Conservation (phyloP, 306 rosid species). For the Luffa aegyptiaca region DNA sequence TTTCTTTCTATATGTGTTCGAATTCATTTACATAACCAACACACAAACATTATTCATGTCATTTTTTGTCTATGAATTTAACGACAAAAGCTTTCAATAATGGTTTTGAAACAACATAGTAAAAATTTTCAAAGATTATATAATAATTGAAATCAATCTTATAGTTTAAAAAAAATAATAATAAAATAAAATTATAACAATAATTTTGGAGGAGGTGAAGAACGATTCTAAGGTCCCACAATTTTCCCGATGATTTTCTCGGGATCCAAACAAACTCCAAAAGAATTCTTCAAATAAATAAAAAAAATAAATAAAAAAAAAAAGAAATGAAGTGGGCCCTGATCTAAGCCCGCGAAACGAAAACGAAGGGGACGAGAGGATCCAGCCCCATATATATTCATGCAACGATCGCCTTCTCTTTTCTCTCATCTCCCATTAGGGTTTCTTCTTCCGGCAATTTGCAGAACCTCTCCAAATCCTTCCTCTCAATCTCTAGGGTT, state of each 20-base stretch:
- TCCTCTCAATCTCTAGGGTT: neutral
- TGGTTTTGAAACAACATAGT: too few species aligned
- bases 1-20: too few species aligned
- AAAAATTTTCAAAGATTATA: too few species aligned
- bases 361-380: neutral
- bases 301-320: neutral
- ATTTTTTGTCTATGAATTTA: too few species aligned
- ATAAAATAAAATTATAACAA: too few species aligned
- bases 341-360: neutral
- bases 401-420: neutral
- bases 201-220: too few species aligned
- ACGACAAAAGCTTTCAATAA: too few species aligned
- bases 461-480: neutral
- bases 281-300: neutral
- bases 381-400: neutral
- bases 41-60: too few species aligned
- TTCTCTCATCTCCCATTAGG: neutral
- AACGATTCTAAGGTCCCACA: neutral
- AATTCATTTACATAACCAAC: too few species aligned
- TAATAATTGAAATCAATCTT: too few species aligned
- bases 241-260: neutral
- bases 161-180: too few species aligned
- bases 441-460: neutral
- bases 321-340: neutral
- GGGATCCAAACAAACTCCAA: neutral